phyloP scores from a whole-genome alignment of 2,329 filamentous ascomycete species.

The Colletotrichum gigasporum region DNA sequence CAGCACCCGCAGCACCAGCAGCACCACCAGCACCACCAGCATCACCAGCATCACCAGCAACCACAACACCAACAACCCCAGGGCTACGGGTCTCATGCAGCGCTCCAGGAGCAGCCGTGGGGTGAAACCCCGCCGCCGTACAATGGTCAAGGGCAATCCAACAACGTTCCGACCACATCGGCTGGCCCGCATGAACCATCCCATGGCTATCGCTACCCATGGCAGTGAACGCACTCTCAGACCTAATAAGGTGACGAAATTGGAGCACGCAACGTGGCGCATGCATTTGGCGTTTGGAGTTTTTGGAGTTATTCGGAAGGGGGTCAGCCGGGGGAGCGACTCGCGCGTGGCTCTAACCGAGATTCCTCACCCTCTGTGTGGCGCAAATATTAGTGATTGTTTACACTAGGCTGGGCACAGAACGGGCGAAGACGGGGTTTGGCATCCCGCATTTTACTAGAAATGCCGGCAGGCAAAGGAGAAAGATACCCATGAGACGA shows the following conservation, averaged over 20 bases:
- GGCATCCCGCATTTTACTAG: constrained; percentile 31
- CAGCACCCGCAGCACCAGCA: not conserved
- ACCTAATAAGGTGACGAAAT: not conserved
- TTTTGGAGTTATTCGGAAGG: no score
- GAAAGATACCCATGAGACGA: constrained; percentile 33
- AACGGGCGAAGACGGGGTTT: not conserved
- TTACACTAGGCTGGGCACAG: not conserved
- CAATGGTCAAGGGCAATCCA: constrained; percentile 11
- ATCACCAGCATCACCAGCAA: constrained; percentile 7
- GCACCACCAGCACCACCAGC: not conserved
- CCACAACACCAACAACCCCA: not conserved
- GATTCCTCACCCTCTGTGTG: no score
- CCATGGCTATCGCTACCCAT: constrained; percentile 29
- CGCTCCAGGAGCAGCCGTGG: not conserved
- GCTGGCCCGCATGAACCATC: constrained; percentile 20
- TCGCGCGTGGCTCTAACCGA: no score
- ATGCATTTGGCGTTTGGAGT: not conserved
- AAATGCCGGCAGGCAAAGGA: constrained; percentile 22
- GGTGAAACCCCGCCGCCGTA: constrained; percentile 6
- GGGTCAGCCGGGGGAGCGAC: no score
- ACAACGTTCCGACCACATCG: not conserved
- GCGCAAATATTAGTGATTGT: no score
- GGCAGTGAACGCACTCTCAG: constrained; percentile 32
- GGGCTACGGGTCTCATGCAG: not conserved
- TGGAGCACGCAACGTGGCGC: not conserved